phyloP scores from a whole-genome alignment of 345 rosid genomes.

The Ailanthus altissimus region DNA sequence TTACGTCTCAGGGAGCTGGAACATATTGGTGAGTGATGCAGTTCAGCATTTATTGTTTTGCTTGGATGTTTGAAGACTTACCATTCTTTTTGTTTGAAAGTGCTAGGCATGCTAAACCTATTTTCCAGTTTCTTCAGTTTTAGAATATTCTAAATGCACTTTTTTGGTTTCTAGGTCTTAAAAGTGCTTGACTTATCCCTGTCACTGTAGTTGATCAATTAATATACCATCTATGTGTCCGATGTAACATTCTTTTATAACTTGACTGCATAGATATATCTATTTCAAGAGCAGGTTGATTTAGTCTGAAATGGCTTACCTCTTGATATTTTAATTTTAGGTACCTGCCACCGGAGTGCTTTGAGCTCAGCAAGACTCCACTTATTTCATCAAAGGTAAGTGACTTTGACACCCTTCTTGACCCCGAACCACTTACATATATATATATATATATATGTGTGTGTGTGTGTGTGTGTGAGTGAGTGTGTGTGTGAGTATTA shows the following conservation, averaged over 20 bases:
- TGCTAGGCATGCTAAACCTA: not conserved
- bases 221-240: not conserved
- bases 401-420: constrained; percentile 3
- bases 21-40: constrained; percentile 81
- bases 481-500: not conserved
- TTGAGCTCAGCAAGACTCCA: constrained; percentile 88
- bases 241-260: not conserved
- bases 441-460: too few relatives aligned
- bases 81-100: not conserved
- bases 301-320: constrained; percentile 1
- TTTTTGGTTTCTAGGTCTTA: not conserved
- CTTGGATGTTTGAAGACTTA: not conserved
- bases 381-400: constrained; percentile 96
- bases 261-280: not conserved
- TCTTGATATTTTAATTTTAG: constrained; percentile 38
- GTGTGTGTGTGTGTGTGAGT: not conserved
- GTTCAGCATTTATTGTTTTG: constrained; percentile 14
- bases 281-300: not conserved
- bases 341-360: constrained; percentile 99
- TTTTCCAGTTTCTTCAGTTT: not conserved
- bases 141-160: not conserved
- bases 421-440: not conserved
- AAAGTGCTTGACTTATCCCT: not conserved
- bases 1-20: constrained; percentile 99
- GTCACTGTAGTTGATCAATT: not conserved